These are phyloP conservation scores for Phytophthora uliginosa DNA, from an alignment of 352 stramenopile species.

Conservation along the genomic window DNA sequence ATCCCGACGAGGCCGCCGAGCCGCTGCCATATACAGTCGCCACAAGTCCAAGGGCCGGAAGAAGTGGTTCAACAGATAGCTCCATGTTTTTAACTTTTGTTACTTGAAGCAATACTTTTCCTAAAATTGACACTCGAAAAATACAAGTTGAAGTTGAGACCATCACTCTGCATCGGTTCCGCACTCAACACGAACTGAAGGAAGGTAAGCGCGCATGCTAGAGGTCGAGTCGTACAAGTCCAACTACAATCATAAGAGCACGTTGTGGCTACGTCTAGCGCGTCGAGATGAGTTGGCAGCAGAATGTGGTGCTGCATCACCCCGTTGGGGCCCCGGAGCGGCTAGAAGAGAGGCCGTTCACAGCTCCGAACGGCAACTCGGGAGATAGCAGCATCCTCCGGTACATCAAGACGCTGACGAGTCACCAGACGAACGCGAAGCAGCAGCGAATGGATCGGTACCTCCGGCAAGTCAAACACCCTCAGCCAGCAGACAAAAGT, in stretches of 20 bases:
- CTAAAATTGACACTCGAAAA: conserved; percentile 22
- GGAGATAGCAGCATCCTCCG: conserved; percentile 51
- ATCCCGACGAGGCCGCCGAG: conserved; percentile 67
- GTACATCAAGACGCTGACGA: conserved; percentile 63
- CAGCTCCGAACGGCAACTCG: background rate
- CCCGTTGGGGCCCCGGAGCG: background rate
- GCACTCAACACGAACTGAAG: background rate
- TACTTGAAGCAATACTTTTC: background rate
- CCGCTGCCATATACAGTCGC: conserved; percentile 68
- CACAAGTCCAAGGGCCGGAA: conserved; percentile 70
- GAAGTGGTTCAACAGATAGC: conserved; percentile 54
- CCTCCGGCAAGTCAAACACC: conserved; percentile 38
- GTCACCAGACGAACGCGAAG: conserved; percentile 52
- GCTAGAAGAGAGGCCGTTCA: background rate
- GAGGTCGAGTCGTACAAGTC: background rate
- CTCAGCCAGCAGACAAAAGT: conserved; percentile 4
- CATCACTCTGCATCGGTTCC: conserved; percentile 53
- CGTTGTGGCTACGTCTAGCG: background rate
- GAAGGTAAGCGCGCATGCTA: too few species aligned
- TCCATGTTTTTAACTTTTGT: background rate
- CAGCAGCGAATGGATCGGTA: conserved; percentile 57
- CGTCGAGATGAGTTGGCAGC: conserved; percentile 24
- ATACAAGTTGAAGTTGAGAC: conserved; percentile 50
- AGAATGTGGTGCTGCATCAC: conserved; percentile 11
- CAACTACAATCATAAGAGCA: background rate